Evolutionary conservation across 805 yeast species (phyloP).

Genomic region (Lachancea dasiensis): DNA sequence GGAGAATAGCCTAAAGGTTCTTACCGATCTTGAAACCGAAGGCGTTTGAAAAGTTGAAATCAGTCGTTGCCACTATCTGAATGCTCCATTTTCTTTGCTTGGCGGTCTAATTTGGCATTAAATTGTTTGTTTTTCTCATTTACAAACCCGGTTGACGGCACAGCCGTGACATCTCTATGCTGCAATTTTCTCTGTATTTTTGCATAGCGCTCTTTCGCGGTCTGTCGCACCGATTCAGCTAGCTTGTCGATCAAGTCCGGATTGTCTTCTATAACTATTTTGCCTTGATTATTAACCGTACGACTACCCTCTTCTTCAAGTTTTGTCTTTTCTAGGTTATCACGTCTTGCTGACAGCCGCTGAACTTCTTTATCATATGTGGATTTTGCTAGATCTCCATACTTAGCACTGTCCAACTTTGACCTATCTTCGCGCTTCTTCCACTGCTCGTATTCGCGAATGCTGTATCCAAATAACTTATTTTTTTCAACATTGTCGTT

Average conservation of each 20-base stretch:
- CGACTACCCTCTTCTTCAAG: neutral
- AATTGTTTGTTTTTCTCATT: constrained; percentile 31
- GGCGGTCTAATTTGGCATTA: constrained; percentile 25
- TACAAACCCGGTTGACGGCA: constrained; percentile 18
- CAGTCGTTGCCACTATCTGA: neutral
- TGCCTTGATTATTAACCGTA: constrained; percentile 13
- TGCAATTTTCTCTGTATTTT: constrained; percentile 17
- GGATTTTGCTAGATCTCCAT: constrained; percentile 22
- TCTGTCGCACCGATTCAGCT: constrained; percentile 18
- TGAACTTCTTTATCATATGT: constrained; percentile 29
- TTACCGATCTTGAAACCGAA: constrained; percentile 27
- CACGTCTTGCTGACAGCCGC: constrained; percentile 6
- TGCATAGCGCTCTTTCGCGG: constrained; percentile 19
- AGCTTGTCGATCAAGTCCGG: constrained; percentile 16
- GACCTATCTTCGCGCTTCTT: constrained; percentile 6
- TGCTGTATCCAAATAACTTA: constrained; percentile 19
- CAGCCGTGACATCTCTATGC: constrained; percentile 3
- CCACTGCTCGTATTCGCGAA: constrained; percentile 26
- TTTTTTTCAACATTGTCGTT: constrained; percentile 3
- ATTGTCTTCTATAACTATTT: constrained; percentile 17
- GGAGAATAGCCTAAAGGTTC: constrained; percentile 39
- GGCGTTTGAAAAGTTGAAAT: constrained; percentile 5
- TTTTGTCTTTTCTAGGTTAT: constrained; percentile 4
- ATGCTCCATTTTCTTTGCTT: constrained; percentile 10
- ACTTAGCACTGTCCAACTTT: constrained; percentile 9